A percentile compares a stretch with the other conserved stretches of the same genome.
Evolutionary conservation across 768 basidiomycete genomes (phyloP).

Genomic region (Hericium rajendrae): DNA sequence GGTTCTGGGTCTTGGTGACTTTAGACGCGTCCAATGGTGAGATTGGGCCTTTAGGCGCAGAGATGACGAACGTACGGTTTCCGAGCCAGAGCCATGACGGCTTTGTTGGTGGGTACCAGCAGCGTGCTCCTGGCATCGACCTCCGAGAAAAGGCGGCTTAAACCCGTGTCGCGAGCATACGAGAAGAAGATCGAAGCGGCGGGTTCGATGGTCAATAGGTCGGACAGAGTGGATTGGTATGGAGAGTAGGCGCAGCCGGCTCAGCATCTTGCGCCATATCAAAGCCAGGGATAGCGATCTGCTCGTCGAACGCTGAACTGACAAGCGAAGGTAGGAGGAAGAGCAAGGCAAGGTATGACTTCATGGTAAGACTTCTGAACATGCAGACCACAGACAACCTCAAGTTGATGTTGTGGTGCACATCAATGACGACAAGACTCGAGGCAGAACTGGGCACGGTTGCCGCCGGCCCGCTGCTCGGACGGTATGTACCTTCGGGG

Average conservation of each 20-base stretch:
- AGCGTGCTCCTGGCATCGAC: conserved; percentile 37
- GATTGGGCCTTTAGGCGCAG: background rate
- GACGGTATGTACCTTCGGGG: too few species aligned
- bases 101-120: conserved; percentile 81
- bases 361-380: background rate
- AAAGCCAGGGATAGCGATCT: background rate
- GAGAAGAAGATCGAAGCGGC: conserved; percentile 77
- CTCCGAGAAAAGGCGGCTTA: conserved; percentile 40
- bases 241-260: background rate
- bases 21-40: background rate
- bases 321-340: background rate
- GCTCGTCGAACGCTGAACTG: background rate
- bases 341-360: background rate
- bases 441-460: too few species aligned
- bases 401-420: too few species aligned
- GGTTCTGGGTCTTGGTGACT: conserved; percentile 52
- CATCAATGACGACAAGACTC: too few species aligned
- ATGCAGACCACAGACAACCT: too few species aligned
- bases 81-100: conserved; percentile 67
- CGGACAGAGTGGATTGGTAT: conserved; percentile 49
- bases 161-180: conserved; percentile 63
- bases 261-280: background rate
- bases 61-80: conserved; percentile 59
- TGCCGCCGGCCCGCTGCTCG: too few species aligned
- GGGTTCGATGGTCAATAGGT: conserved; percentile 69